Evolutionary conservation across 2,329 filamentous ascomycete genomes (phyloP).

Genomic region (Trichoderma sp.): DNA sequence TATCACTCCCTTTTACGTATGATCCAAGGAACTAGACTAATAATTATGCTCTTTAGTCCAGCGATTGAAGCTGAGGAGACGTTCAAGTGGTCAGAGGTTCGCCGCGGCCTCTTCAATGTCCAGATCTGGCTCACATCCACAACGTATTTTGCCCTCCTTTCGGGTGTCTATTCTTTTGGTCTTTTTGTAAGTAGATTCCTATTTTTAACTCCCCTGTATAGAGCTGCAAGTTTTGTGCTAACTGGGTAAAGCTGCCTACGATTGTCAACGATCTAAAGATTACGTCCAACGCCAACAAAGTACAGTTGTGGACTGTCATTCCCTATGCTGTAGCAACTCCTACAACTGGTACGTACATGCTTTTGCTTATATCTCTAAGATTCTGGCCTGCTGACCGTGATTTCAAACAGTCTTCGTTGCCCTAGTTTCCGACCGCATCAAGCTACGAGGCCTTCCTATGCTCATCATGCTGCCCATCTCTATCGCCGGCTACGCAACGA

Average conservation of each 20-base stretch:
- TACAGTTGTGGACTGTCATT: conserved; percentile 63
- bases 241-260: conserved; percentile 51
- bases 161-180: conserved; percentile 61
- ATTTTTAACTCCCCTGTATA: background rate
- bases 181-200: conserved; percentile 51
- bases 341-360: conserved; percentile 45
- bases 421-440: conserved; percentile 59
- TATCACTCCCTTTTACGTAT: background rate
- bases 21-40: background rate
- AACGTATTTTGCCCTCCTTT: conserved; percentile 59
- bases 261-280: conserved; percentile 59
- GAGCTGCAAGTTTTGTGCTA: background rate
- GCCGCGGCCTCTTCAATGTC: conserved; percentile 57
- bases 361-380: fast-evolving
- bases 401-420: conserved; percentile 46
- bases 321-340: conserved; percentile 61
- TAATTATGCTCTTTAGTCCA: conserved; percentile 9
- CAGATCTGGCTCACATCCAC: conserved; percentile 63
- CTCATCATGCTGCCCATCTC: conserved; percentile 61
- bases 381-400: background rate
- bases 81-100: conserved; percentile 62
- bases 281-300: conserved; percentile 53
- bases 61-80: conserved; percentile 41
- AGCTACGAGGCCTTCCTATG: conserved; percentile 60
- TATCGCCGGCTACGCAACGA: conserved; percentile 64